Evolutionary conservation across 768 basidiomycete genomes (phyloP), one percentile per base, ranked within the genome.

Genomic region (Cystofilobasidium ferigula): DNA sequence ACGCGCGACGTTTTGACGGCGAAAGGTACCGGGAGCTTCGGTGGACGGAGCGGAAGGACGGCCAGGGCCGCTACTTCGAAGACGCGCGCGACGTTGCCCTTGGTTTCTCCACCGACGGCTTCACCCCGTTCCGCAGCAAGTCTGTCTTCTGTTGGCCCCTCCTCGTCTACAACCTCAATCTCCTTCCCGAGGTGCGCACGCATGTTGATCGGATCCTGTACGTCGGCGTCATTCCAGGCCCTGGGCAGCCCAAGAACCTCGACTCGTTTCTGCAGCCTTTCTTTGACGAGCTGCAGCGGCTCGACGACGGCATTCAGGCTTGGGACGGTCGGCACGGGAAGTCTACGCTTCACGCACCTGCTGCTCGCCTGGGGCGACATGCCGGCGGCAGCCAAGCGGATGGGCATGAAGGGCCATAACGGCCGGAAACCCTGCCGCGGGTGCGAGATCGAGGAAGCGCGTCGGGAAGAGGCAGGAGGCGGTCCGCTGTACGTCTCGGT

Each of bases 181-280:
- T 82, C 0, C 76, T 76, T 1, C 80, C 80, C 0, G 74, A 78
- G 6, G 69, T 76, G 6, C 73, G 76, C 2, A 78, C 76, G 36
- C 78, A 76, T 30, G 59, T 76, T 14, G 61, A 74, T 7, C 61
- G 80, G 43, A 71, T 81, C 6, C 56, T 82, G 3, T 74, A 73
- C 34, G 47, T 80, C 12, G 78, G 79, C 16, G 72, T 81, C 54
- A 79, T 82, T 56, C 81, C 80, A 1, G 79, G 81, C 0, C 81
- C 79, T 0, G 75, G 77, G 22, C 77, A 78, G 43, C 79, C 81
- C 0, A 74, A 76, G 40, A 76, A 79, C 51, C 34, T 78, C 8
- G 73, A 75, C 34, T 79, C 79, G 0, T 81, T 81, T 59, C 71
- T 78, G 0, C 68, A 60, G 36, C 80, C 78, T 0, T 68, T 79